A percentile compares a stretch with the other conserved stretches of the same genome.
Evolutionary conservation across 2,329 filamentous ascomycete genomes (phyloP).

Genomic region (Septoria linicola): DNA sequence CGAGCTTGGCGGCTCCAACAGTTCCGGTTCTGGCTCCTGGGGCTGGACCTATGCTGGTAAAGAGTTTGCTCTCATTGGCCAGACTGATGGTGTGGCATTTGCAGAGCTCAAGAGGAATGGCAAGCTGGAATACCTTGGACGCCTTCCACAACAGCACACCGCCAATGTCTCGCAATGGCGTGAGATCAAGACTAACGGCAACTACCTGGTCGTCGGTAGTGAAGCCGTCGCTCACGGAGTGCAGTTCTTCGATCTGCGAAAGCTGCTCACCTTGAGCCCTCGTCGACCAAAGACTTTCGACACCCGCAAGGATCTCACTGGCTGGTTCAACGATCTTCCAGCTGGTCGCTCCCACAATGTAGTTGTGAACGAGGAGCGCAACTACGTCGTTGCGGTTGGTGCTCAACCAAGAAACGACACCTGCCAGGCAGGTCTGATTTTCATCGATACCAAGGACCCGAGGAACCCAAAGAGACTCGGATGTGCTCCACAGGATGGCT

Average conservation of each 20-base stretch:
- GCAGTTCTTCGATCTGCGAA: slow-evolving; percentile 64
- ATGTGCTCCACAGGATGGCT: slow-evolving; percentile 53
- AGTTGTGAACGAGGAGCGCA: slow-evolving; percentile 52
- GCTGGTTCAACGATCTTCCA: slow-evolving; percentile 46
- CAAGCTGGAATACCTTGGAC: slow-evolving; percentile 55
- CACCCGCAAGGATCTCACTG: slow-evolving; percentile 38
- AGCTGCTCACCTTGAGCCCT: slow-evolving; percentile 52
- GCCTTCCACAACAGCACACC: slow-evolving; percentile 50
- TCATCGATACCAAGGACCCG: slow-evolving; percentile 55
- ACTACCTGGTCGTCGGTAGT: slow-evolving; percentile 46
- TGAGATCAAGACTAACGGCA: slow-evolving; percentile 50
- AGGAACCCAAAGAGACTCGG: slow-evolving; percentile 51
- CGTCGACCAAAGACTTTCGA: slow-evolving; percentile 46
- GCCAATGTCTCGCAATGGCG: slow-evolving; percentile 51
- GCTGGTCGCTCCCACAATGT: slow-evolving; percentile 54
- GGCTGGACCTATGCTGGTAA: slow-evolving; percentile 56
- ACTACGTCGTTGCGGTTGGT: slow-evolving; percentile 48
- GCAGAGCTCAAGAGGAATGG: slow-evolving; percentile 54
- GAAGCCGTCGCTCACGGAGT: slow-evolving; percentile 55
- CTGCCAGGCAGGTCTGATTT: slow-evolving; percentile 54
- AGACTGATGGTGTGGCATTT: slow-evolving; percentile 57
- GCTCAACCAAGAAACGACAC: slow-evolving; percentile 44
- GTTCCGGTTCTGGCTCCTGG: slow-evolving; percentile 51
- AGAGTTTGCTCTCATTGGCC: slow-evolving; percentile 57
- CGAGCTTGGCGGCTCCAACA: slow-evolving; percentile 50